Base-by-base conservation (phyloP, 2,329 filamentous ascomycete genomes). In the Talaromyces sp. region DNA sequence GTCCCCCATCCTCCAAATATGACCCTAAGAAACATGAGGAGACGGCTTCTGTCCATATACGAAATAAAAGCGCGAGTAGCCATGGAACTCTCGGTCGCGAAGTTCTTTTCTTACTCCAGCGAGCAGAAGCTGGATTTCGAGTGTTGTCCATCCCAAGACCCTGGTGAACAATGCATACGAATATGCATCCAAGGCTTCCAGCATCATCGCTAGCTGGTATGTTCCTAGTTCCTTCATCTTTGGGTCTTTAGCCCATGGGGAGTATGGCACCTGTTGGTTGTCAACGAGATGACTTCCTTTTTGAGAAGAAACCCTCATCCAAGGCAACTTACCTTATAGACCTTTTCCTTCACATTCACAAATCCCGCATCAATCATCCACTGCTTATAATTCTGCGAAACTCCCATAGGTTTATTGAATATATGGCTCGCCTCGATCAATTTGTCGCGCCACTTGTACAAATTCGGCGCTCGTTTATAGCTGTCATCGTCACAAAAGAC, bases 141-240 rank as follows among this genome's bases (percentile, higher is more conserved):
- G 72, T 9, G 65, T 43, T 3, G 60, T 68, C 71, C 70, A 74
- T 1, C 70, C 70, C 60, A 75, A 52, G 1, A 69, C 67, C 13
- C 70, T 66, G 13, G 71, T 74, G 64, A 75, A 70, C 33, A 73
- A 57, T n/a, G 71, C 69, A 66, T 72, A 63, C 5, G 70, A 68
- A 16, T 69, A 69, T 2, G 68, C 67, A 47, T 72, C 68, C 6
- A 73, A 49, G 24, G 68, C 66, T 47, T 71, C 67, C 14, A 65
- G 59, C 35, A 72, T 65, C 49, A 69, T 63, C 1, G 60, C 56
- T 19, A 50, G 62, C 16, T 68, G 37, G 22, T 64, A 70, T 37
- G 62, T 43, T 5, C 83, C 83, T 1, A 85, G 68, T 57, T 83
- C 77, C 70, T 85, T 86, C 59, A 81, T 76, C 24, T 77, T 75